Conservation (phyloP, 2,329 filamentous ascomycete species). For the Cryphonectria parasitica region DNA sequence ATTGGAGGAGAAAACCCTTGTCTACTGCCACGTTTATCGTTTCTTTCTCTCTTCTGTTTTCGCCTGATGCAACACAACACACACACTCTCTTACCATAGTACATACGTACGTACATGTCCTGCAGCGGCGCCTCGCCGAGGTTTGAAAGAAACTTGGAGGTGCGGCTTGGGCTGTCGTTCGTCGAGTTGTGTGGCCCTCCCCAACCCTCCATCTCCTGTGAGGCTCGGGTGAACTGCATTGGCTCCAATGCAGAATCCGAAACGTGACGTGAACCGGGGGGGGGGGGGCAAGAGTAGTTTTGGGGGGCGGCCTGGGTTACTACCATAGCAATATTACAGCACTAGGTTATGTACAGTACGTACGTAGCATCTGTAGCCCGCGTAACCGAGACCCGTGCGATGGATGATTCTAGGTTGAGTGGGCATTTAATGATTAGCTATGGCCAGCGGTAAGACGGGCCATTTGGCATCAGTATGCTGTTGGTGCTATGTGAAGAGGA, state of each 20-base stretch:
- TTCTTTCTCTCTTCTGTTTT: background rate
- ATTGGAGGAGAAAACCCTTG: too few relatives aligned
- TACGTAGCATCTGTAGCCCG: background rate
- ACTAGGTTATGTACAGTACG: too few relatives aligned
- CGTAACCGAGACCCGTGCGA: background rate
- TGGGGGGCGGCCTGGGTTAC: background rate
- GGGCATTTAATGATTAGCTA: background rate
- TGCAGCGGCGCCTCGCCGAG: background rate
- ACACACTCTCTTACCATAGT: too few relatives aligned
- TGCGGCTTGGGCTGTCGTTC: conserved; percentile 4
- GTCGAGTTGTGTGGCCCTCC: background rate
- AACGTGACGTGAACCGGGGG: background rate
- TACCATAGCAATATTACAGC: too few relatives aligned
- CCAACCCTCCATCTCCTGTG: background rate
- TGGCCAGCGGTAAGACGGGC: background rate
- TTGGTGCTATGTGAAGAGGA: background rate
- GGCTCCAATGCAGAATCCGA: background rate
- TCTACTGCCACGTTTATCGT: too few relatives aligned
- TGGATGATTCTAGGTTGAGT: background rate
- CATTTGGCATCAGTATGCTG: background rate
- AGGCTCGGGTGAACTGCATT: background rate
- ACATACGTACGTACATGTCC: background rate
- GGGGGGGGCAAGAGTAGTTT: too few relatives aligned
- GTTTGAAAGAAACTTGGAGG: background rate
- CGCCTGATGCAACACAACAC: background rate